A percentile compares a stretch with the other conserved stretches of the same genome.
Conservation (phyloP, 345 rosid genomes). For the Populus simonii region DNA sequence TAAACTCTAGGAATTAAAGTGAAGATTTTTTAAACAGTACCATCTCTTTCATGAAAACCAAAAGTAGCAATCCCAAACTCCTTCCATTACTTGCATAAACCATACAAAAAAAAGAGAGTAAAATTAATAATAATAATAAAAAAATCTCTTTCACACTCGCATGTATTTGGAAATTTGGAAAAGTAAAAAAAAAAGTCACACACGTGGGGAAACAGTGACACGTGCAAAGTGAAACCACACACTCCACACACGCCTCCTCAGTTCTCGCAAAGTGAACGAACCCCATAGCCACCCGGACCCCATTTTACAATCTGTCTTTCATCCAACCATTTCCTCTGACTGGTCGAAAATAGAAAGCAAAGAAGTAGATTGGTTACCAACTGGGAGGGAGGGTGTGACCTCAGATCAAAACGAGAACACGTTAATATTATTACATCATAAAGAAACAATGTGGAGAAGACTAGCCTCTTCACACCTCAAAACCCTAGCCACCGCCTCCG, state of each 20-base stretch:
- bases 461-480: constrained; percentile 57
- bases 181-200: not conserved
- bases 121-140: too few species aligned
- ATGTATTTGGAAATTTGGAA: too few species aligned
- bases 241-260: not conserved
- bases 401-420: constrained; percentile 30
- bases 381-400: constrained; percentile 32
- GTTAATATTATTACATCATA: not conserved
- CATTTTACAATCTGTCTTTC: not conserved
- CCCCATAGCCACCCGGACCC: not conserved
- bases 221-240: not conserved
- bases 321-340: too few species aligned
- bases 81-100: too few species aligned
- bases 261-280: not conserved
- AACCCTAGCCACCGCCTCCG: constrained; percentile 49
- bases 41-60: too few species aligned
- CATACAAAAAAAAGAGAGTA: too few species aligned
- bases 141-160: too few species aligned
- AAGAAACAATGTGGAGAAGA: constrained; percentile 76
- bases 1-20: too few species aligned
- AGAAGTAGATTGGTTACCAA: too few species aligned
- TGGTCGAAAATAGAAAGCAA: too few species aligned
- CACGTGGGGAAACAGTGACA: not conserved
- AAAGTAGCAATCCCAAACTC: too few species aligned
- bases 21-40: too few species aligned